These are phyloP conservation scores for Rhizophora apiculata DNA, from an alignment of 345 rosid genomes.

Conservation along the genomic window DNA sequence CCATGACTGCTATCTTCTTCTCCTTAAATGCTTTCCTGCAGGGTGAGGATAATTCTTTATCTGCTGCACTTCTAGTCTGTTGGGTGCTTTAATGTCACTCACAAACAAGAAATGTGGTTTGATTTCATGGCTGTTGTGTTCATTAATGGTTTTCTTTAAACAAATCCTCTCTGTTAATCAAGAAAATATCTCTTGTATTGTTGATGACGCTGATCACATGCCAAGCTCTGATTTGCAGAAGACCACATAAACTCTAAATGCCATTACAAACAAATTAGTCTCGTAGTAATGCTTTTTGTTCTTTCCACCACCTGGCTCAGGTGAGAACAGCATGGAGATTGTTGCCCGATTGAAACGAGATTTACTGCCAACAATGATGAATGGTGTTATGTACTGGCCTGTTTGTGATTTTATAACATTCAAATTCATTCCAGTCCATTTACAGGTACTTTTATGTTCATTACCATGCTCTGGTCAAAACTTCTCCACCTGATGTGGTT, in stretches of 20 bases:
- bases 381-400: constrained; percentile 87
- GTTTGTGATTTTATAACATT: constrained; percentile 83
- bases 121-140: too few relatives aligned
- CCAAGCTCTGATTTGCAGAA: background rate
- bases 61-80: too few relatives aligned
- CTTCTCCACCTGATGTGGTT: background rate
- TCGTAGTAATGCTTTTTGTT: constrained; percentile 5
- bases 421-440: constrained; percentile 72
- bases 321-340: constrained; percentile 59
- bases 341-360: constrained; percentile 72
- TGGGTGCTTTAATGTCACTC: too few relatives aligned
- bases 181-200: too few relatives aligned
- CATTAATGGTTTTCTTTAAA: too few relatives aligned
- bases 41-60: constrained; percentile 34
- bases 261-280: background rate
- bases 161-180: too few relatives aligned
- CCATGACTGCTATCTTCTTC: constrained; percentile 77
- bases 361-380: constrained; percentile 62
- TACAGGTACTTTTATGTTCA: constrained; percentile 53
- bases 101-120: too few relatives aligned
- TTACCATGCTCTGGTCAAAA: background rate
- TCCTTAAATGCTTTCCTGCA: constrained; percentile 63
- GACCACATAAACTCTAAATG: background rate
- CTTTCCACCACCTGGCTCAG: constrained; percentile 35
- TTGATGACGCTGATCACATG: background rate